phyloP scores from a whole-genome alignment of 306 rosid species.

The Quercus robur region DNA sequence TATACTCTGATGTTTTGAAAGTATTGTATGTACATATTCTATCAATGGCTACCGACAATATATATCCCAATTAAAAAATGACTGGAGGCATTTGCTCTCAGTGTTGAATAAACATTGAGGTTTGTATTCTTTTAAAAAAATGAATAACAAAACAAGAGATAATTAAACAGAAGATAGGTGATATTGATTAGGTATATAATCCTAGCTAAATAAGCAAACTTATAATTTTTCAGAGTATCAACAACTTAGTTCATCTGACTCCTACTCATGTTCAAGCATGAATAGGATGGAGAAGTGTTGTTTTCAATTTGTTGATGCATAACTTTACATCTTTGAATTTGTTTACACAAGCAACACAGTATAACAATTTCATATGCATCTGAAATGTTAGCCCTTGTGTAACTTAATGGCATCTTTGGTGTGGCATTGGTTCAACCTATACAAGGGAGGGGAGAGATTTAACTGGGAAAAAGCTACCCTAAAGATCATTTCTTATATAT shows the following conservation, averaged over 20 bases:
- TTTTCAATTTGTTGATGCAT: background rate
- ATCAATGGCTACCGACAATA: too few species aligned
- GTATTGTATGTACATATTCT: too few species aligned
- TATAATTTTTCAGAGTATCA: background rate
- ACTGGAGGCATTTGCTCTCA: conserved; percentile 25
- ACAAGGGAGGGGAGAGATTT: too few species aligned
- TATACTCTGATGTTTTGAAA: too few species aligned
- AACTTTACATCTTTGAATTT: background rate
- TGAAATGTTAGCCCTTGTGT: too few species aligned
- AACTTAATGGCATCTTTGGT: too few species aligned
- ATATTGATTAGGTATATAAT: background rate
- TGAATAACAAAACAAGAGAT: background rate
- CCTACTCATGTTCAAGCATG: background rate
- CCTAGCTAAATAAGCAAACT: background rate
- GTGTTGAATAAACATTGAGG: conserved; percentile 2
- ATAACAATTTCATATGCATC: background rate
- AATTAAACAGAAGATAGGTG: background rate
- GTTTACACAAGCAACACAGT: background rate
- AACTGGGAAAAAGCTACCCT: too few species aligned
- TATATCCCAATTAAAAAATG: background rate
- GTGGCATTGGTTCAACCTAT: too few species aligned
- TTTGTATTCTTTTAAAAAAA: conserved; percentile 18
- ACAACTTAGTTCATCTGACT: background rate
- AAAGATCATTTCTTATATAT: too few species aligned
- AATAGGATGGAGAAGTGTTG: background rate